A percentile compares a stretch with the other conserved stretches of the same genome.
These are phyloP conservation scores for Alternaria brassicae DNA, from an alignment of 2,329 filamentous ascomycete genomes.

Conservation along the genomic window DNA sequence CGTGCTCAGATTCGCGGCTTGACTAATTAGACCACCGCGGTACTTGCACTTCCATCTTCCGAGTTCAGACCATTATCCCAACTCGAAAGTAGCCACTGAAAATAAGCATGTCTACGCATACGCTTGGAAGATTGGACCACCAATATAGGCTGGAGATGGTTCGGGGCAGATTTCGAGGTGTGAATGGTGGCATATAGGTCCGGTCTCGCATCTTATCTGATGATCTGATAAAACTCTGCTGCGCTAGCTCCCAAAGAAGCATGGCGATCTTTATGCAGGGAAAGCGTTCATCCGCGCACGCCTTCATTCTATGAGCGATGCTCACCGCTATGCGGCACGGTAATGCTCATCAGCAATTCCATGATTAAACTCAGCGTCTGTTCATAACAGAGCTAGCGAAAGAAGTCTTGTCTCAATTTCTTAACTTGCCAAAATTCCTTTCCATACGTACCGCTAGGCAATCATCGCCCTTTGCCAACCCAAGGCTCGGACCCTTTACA, in stretches of 20 bases:
- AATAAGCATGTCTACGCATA: background rate
- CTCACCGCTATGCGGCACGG: background rate
- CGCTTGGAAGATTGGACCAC: background rate
- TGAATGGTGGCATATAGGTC: constrained; percentile 7
- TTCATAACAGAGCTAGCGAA: background rate
- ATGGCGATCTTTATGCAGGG: background rate
- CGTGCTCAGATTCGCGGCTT: background rate
- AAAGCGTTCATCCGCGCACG: background rate
- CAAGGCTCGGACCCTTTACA: background rate
- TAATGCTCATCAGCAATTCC: rapidly evolving
- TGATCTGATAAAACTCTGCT: constrained; percentile 22
- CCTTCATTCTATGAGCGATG: background rate
- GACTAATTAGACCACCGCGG: background rate
- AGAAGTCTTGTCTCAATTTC: background rate
- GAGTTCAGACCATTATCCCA: background rate
- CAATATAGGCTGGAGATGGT: constrained; percentile 5
- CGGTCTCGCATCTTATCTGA: constrained; percentile 28
- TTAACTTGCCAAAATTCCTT: background rate
- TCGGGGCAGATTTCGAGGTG: background rate
- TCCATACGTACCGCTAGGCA: background rate
- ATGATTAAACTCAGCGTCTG: background rate
- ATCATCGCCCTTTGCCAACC: background rate
- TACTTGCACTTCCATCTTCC: background rate
- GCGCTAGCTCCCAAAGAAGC: background rate
- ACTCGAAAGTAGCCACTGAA: background rate